A percentile compares a stretch with the other conserved stretches of the same genome.
Evolutionary conservation across 1,284 basidiomycete species (phyloP).

Genomic region (Moniliella sp.): DNA sequence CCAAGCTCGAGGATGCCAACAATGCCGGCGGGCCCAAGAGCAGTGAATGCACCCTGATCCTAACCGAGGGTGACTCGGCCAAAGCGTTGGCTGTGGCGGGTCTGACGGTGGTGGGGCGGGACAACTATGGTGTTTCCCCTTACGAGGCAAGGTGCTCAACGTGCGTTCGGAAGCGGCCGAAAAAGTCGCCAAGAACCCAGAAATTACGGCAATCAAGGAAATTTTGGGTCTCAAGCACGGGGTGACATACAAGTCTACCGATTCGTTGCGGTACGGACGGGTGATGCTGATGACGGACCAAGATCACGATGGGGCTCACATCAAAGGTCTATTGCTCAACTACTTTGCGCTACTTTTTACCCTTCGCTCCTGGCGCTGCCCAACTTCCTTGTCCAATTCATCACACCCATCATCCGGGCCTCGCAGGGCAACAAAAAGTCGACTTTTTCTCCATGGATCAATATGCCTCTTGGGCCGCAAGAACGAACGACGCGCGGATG

Average conservation of each 20-base stretch:
- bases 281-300: conserved; percentile 99
- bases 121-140: conserved; percentile 90
- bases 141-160: conserved; percentile 88
- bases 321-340: conserved; percentile 95
- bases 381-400: conserved; percentile 87
- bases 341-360: conserved; percentile 90
- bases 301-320: conserved; percentile 98
- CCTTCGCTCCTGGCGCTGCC: conserved; percentile 78
- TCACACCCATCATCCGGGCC: conserved; percentile 78
- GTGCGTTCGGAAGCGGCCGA: conserved; percentile 89
- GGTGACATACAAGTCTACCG: conserved; percentile 56
- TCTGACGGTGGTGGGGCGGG: conserved; percentile 81
- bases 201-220: conserved; percentile 91
- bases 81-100: conserved; percentile 87
- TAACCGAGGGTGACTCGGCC: conserved; percentile 98
- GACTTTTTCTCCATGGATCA: conserved; percentile 96
- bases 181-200: conserved; percentile 90
- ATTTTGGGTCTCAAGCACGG: conserved; percentile 89
- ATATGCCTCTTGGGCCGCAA: conserved; percentile 75
- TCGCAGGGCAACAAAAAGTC: conserved; percentile 55
- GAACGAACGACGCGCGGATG: conserved; percentile 62
- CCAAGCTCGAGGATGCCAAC: conserved; percentile 90
- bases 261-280: conserved; percentile 68
- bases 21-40: conserved; percentile 64
- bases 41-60: conserved; percentile 71